Evolutionary conservation across 164 flowering plant species (phyloP).

Genomic region (Saururus chinensis): DNA sequence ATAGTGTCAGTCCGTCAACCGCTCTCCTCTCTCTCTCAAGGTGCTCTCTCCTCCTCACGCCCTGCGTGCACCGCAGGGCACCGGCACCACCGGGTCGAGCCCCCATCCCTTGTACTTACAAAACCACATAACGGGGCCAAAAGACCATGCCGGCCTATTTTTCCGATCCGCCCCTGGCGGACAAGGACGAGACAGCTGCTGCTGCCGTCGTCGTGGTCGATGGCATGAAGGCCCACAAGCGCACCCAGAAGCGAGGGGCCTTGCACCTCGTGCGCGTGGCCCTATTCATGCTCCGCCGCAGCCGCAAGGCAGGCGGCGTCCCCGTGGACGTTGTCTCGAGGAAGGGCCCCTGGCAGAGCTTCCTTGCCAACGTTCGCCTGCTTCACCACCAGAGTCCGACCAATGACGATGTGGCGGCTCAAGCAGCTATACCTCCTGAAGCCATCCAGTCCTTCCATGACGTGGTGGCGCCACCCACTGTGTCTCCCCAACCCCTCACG

Average conservation of each 20-base stretch:
- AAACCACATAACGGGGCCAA: too few species aligned
- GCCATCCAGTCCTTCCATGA: background rate
- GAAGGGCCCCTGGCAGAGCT: background rate
- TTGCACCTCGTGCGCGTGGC: constrained; percentile 1
- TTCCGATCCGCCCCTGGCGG: background rate
- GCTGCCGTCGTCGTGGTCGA: background rate
- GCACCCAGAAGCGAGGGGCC: background rate
- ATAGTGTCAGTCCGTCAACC: background rate
- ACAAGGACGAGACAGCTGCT: background rate
- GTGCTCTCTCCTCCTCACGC: background rate
- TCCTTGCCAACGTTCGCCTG: background rate
- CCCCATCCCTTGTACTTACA: too few species aligned
- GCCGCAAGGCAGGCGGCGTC: background rate
- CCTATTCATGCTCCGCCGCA: constrained; percentile 3
- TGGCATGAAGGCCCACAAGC: background rate
- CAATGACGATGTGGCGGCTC: background rate
- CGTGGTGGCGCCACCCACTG: background rate
- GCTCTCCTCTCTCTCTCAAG: background rate
- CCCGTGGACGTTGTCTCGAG: background rate
- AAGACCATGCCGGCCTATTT: background rate
- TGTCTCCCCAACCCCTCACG: background rate
- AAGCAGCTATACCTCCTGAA: background rate
- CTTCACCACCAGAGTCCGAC: background rate
- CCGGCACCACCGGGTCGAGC: background rate
- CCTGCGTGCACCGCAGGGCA: constrained; percentile 3